These are phyloP conservation scores for Limnanthes douglasii DNA, from an alignment of 345 rosid genomes.

Conservation along the genomic window DNA sequence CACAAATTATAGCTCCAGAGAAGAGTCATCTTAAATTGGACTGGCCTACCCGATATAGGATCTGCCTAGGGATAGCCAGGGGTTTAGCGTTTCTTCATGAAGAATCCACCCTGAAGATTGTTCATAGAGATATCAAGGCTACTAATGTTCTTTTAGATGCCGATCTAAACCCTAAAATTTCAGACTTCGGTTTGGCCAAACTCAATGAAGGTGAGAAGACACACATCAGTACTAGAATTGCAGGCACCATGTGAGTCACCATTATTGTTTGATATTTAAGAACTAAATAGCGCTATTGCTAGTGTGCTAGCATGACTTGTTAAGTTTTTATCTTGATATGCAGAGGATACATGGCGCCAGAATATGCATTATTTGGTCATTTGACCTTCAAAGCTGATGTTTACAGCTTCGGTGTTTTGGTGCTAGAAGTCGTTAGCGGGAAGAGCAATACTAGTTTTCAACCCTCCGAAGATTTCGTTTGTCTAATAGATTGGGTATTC, in stretches of 20 bases:
- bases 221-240: slow-evolving; percentile 47
- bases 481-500: slow-evolving; percentile 43
- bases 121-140: slow-evolving; percentile 55
- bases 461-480: slow-evolving; percentile 21
- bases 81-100: slow-evolving; percentile 47
- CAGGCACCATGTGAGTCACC: slow-evolving; percentile 40
- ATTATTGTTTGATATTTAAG: not conserved
- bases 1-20: slow-evolving; percentile 18
- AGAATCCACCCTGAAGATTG: slow-evolving; percentile 43
- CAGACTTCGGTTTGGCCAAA: slow-evolving; percentile 55
- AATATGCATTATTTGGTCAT: slow-evolving; percentile 53
- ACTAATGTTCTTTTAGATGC: slow-evolving; percentile 36
- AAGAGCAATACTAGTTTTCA: slow-evolving; percentile 25
- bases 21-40: slow-evolving; percentile 20
- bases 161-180: slow-evolving; percentile 40
- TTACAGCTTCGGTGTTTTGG: slow-evolving; percentile 46
- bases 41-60: slow-evolving; percentile 32
- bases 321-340: slow-evolving; percentile 1
- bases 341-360: slow-evolving; percentile 57
- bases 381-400: slow-evolving; percentile 49
- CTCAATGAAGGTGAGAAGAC: slow-evolving; percentile 36
- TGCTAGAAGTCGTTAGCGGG: slow-evolving; percentile 39
- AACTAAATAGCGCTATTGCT: not conserved
- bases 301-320: slow-evolving; percentile 5
- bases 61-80: slow-evolving; percentile 39